phyloP scores from a whole-genome alignment of 805 yeast genomes.

The Candida pseudoglaebosa region DNA sequence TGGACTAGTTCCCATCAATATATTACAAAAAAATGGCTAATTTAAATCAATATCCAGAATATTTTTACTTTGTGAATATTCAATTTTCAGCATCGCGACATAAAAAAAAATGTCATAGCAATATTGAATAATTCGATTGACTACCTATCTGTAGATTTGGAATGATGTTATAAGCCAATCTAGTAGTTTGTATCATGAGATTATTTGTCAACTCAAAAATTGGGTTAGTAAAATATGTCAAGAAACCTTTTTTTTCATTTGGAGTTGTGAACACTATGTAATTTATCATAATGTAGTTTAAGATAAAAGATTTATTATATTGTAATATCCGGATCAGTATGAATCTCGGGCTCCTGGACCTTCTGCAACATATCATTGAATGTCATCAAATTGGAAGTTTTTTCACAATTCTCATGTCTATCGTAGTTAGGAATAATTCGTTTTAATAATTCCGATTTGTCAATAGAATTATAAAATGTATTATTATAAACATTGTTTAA shows the following conservation, averaged over 20 bases:
- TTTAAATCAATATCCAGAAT: background rate
- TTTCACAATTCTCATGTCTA: background rate
- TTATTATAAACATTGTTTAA: constrained; percentile 1
- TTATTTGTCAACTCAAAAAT: too few species aligned
- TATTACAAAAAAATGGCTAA: background rate
- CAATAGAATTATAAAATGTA: background rate
- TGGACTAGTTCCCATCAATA: background rate
- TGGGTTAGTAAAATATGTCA: too few species aligned
- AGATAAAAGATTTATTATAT: background rate
- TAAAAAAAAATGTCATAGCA: background rate
- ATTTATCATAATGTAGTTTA: too few species aligned
- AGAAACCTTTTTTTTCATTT: too few species aligned
- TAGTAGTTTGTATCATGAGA: too few species aligned
- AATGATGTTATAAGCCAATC: background rate
- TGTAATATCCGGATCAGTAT: background rate
- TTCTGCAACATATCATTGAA: background rate
- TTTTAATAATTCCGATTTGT: background rate
- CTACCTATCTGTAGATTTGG: background rate
- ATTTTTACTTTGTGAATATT: background rate
- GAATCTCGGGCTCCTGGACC: background rate
- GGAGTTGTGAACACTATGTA: background rate
- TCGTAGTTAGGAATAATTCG: background rate
- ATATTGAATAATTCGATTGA: too few species aligned
- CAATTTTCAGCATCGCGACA: constrained; percentile 1
- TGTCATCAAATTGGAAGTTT: background rate